These are phyloP conservation scores for Dictyostelium citrinum DNA, from an alignment of 78 protist species.

Conservation along the genomic window DNA sequence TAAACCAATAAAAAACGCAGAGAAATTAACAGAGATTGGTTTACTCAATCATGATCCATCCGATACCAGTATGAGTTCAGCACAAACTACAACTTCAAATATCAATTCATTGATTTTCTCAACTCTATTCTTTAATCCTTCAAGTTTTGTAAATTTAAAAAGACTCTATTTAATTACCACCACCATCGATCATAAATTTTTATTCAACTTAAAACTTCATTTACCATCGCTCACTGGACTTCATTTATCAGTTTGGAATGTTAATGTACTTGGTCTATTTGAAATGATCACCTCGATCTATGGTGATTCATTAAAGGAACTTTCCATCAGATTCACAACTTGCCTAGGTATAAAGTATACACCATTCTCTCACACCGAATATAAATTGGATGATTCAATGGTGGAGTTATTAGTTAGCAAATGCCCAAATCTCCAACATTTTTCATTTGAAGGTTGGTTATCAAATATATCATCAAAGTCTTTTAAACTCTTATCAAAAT, in stretches of 20 bases:
- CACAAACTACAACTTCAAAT: slow-evolving; percentile 6
- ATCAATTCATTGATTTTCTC: slow-evolving; percentile 19
- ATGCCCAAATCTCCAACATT: slow-evolving; percentile 36
- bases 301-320: slow-evolving; percentile 34
- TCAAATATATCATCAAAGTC: neutral
- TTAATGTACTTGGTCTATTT: neutral
- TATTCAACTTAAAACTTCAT: neutral
- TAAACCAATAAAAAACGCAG: slow-evolving; percentile 21
- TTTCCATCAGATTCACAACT: slow-evolving; percentile 36
- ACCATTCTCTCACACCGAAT: slow-evolving; percentile 55
- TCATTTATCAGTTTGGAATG: slow-evolving; percentile 69
- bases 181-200: neutral
- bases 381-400: slow-evolving; percentile 56
- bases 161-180: slow-evolving; percentile 50
- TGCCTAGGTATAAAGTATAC: slow-evolving; percentile 63
- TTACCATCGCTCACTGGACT: slow-evolving; percentile 33
- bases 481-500: neutral
- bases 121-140: slow-evolving; percentile 9
- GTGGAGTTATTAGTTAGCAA: neutral
- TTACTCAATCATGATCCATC: slow-evolving; percentile 34
- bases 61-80: slow-evolving; percentile 61
- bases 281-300: neutral
- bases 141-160: slow-evolving; percentile 31
- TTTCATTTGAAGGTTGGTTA: slow-evolving; percentile 75
- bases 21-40: slow-evolving; percentile 42